These are phyloP conservation scores for Micractinium sp. DNA, from an alignment of 139 green algal species.

Conservation along the genomic window DNA sequence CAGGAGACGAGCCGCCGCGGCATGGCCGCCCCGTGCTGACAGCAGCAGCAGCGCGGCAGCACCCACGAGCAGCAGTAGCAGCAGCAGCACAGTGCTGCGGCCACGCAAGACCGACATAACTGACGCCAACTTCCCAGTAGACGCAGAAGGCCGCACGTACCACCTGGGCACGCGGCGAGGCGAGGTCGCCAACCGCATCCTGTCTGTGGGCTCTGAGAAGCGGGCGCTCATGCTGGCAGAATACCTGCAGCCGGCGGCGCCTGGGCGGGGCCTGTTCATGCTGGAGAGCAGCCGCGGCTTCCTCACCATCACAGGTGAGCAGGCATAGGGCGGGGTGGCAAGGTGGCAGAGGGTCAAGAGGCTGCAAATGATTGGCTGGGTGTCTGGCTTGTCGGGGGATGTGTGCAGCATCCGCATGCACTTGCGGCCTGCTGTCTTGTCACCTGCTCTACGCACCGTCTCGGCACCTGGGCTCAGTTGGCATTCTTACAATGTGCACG, in stretches of 20 bases:
- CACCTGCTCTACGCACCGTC: no score
- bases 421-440: no score
- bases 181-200: constrained; percentile 77
- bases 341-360: no score
- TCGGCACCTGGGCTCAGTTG: no score
- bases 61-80: not conserved
- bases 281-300: constrained; percentile 74
- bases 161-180: constrained; percentile 75
- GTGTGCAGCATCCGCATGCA: not conserved
- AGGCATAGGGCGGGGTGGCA: not conserved
- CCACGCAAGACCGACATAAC: constrained; percentile 28
- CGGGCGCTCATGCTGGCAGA: constrained; percentile 65
- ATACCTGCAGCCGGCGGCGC: constrained; percentile 56
- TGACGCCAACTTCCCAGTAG: constrained; percentile 81
- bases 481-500: no score
- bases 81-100: not conserved
- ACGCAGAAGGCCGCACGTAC: constrained; percentile 73
- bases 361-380: no score
- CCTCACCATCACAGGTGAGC: constrained; percentile 65
- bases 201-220: constrained; percentile 71
- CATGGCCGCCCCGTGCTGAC: not conserved
- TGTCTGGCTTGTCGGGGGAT: no score
- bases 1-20: not conserved
- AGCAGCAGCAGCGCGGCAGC: not conserved
- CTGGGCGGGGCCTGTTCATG: constrained; percentile 52